Evolutionary conservation across 257 asterid genomes (phyloP), one percentile per base, ranked within the genome.

Genomic region (Coffea eugenioides): DNA sequence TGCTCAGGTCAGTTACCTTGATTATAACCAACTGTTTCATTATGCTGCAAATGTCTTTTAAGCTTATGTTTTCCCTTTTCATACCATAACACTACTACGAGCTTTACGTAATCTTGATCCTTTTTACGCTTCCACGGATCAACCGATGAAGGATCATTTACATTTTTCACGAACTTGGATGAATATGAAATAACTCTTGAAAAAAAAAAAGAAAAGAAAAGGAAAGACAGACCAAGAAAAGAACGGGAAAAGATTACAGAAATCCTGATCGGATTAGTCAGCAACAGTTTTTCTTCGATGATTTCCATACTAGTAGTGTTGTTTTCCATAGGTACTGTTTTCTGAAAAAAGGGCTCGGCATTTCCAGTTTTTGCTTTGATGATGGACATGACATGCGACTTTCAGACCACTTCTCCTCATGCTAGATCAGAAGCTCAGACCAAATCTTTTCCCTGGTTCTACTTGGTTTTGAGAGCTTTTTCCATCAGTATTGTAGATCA

Each of bases 1-100:
- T 23, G 76, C 62, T 31, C 77, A 73, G 76, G 76, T 72, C 59
- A 49, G 41, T 34, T 62, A 27, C 21, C 43, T 27, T 65, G 70
- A 8, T 73, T 6, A 31, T 31, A 0, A 0, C 9, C 6, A 31
- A 23, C 57, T 11, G 8, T 10, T n/a, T n/a, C 0, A 1, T 8
- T 48, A 48, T 66, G 36, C 27, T 54, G 3, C 18, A 11, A 8
- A 41, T 68, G n/a, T 12, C n/a, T 1, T 51, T 51, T 41, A 25
- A 6, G 10, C 27, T 34, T n/a, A 6, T 4, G 43, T 39, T 20
- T 16, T 65, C 2, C 3, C 64, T 65, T 34, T 1, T 52, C n/a
- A 49, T 25, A 31, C 31, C 31, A n/a, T 36, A 15, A 49, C 5
- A 13, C 2, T 27, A 14, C 4, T 54, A 14, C 49, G 4, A 21